Base-by-base conservation (phyloP, 768 basidiomycete genomes). In the Jaapia argillacea region DNA sequence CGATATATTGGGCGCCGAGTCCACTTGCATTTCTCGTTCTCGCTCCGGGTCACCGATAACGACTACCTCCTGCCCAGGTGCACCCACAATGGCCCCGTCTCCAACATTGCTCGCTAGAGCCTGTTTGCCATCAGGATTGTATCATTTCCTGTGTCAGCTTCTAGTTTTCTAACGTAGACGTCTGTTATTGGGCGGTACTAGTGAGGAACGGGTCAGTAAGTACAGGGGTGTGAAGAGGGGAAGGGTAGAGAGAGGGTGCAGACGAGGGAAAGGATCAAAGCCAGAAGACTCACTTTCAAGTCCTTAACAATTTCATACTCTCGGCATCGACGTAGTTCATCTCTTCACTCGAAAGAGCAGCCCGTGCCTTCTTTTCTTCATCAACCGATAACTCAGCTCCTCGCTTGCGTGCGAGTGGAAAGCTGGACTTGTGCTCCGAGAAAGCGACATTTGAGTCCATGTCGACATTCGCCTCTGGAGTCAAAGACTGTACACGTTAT, bases 381-480 rank as follows among this genome's bases (percentile, higher is more conserved):
- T 89, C 77, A 4, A 63, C 63, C 0, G 70, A 46, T 1, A 83
- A 54, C 22, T 59, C 58, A 13, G 75, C 51, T 16, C 28, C 28
- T 33, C 28, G 10, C 28, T 16, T 33, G 28, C 10, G 16, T 33
- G 16, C 16, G n/a, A n/a, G 28, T 33, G 10, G 71, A 66, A 26
- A 63, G 61, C 14, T 56, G 62, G 7, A 83, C 63, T 59, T 99
- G 94, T 3, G 75, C 81, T 10, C 84, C 82, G 4, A 96, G 72
- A 61, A 85, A 96, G 2, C 96, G 79, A 58, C 96, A 99, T 59
- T 91, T 89, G 60, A 86, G 81, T 7, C 92, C 96, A 52, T 75
- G 78, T 42, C 76, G 75, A 64, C 91, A 96, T 50, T 79, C 74
- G 1, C 90, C 91, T 14, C 70, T 69, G 49, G 77, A 75, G 13